Base-by-base conservation (phyloP, 2,329 filamentous ascomycete genomes). In the Aspergillus texensis region DNA sequence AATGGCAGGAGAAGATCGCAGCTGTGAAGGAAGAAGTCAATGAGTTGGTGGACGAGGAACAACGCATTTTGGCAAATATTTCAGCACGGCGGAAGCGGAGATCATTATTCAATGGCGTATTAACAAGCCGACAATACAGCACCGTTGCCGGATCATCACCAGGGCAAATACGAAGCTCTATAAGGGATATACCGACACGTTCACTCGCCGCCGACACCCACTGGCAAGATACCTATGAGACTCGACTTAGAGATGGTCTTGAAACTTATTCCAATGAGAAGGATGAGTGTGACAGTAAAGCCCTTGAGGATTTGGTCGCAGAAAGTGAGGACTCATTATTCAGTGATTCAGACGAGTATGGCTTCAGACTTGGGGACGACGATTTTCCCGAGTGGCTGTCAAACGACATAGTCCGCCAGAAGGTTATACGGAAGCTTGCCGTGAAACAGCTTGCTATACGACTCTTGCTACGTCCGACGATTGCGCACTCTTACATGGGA, bases 1-100 rank as follows among this genome's bases (percentile, higher is more conserved):
- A 80, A 63, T 77, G 74, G 74, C 74, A 78, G 61, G 74, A 80
- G 69, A 78, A 78, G 67, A 79, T 81, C 48, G 78, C 77, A 28
- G 77, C 76, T 2, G 78, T 79, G 16, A 80, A 76, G 66, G 79
- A 77, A 61, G 79, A 81, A 64, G 76, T 78, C 55, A 73, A 74
- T 61, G 74, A 75, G 61, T 64, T 80, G 61, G 71, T 77, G 56
- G 73, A 78, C 43, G 78, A 80, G 63, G 79, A 80, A 63, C 65
- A 74, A 34, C 74, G 75, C 6, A 65, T 79, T 60, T 36, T 80
- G 34, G 71, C 74, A 55, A 70, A 72, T 12, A 63, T 79, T n/a
- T 62, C 71, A 26, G 67, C 67, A 48, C 68, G 71, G 36, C 72
- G 70, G 57, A 72, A 65, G 48, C 32, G 52, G 5, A 64, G 67